phyloP scores from a whole-genome alignment of 768 basidiomycete species.

The Termitomyces sp. region DNA sequence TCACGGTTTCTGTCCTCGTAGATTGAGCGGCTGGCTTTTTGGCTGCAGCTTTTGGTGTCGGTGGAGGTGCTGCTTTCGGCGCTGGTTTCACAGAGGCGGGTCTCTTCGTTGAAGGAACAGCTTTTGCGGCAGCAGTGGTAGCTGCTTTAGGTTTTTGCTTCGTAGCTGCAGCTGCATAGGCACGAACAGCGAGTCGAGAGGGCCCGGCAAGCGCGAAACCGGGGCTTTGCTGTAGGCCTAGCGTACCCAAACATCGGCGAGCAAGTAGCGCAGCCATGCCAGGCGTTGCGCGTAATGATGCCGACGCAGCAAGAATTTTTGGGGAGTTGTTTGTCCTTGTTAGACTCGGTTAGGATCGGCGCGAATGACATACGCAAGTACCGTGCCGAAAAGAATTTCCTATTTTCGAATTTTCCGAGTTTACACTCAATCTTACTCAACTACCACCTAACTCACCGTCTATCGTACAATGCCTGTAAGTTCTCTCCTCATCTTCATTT shows the following conservation, averaged over 20 bases:
- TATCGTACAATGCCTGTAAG: slow-evolving; percentile 46
- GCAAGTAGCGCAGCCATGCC: slow-evolving; percentile 23
- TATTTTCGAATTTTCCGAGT: slow-evolving; percentile 19
- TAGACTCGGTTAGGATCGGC: slow-evolving; percentile 4
- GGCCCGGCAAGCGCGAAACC: slow-evolving; percentile 10
- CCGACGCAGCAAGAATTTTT: slow-evolving; percentile 9
- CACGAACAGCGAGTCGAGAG: slow-evolving; percentile 11
- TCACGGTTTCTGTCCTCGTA: background rate
- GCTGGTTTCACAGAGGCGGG: background rate
- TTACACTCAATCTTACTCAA: slow-evolving; percentile 26
- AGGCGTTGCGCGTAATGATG: background rate
- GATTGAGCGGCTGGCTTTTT: background rate
- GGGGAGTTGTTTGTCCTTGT: slow-evolving; percentile 2
- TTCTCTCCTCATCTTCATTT: background rate
- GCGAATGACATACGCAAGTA: background rate
- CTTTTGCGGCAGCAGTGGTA: background rate
- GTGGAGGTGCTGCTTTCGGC: background rate
- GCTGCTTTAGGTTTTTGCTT: slow-evolving; percentile 16
- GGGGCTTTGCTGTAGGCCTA: slow-evolving; percentile 11
- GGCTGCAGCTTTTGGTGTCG: too few species aligned
- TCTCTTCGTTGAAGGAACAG: background rate
- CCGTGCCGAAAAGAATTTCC: slow-evolving; percentile 22
- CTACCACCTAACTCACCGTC: slow-evolving; percentile 27
- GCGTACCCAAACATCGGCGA: slow-evolving; percentile 15
- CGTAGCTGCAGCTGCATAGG: slow-evolving; percentile 11